Evolutionary conservation across 257 asterid species (phyloP), one percentile per base, ranked within the genome.

Genomic region (Nicotiana undulata): DNA sequence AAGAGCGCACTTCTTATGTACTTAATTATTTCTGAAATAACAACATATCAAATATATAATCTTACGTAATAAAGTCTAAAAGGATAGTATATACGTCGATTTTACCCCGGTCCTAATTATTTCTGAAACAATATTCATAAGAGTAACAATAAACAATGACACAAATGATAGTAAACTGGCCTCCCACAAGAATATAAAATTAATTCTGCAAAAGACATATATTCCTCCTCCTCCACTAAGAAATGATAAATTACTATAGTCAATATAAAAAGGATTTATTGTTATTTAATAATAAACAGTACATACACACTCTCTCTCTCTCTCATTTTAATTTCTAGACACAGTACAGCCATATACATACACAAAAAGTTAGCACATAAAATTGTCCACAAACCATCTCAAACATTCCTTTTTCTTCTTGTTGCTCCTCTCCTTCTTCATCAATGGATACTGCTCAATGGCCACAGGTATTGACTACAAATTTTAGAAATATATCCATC

Each of bases 391-490:
- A 84, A 85, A 88, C 82, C 88, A 83, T 87, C 89, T 77, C 87
- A 83, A 81, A 88, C 85, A 86, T 84, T 83, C 90, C 83, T 77
- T 89, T 85, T 84, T 88, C 82, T 86, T 65, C 53, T 72, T 22
- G 13, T 74, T 37, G 9, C 24, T 32, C 4, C 53, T n/a, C 32
- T 75, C 67, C 66, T n/a, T 40, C 77, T 63, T 63, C 82, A n/a
- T 79, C 89, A 88, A 92, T 92, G 97, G 93, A 92, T 74, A 85
- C 92, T 88, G 86, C 90, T 85, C 94, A 92, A 87, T 92, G 95
- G 95, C 96, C 93, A 72, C 96, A 92, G 95, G 97, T 92, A 89
- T 67, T 63, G 56, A 78, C 77, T 84, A 82, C 86, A 34, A 66
- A 24, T 3, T 17, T 6, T 66, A 34, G 52, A 32, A 4, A 66